Base-by-base conservation (phyloP, 129 eudicot genomes). In the Solidago caesia region DNA sequence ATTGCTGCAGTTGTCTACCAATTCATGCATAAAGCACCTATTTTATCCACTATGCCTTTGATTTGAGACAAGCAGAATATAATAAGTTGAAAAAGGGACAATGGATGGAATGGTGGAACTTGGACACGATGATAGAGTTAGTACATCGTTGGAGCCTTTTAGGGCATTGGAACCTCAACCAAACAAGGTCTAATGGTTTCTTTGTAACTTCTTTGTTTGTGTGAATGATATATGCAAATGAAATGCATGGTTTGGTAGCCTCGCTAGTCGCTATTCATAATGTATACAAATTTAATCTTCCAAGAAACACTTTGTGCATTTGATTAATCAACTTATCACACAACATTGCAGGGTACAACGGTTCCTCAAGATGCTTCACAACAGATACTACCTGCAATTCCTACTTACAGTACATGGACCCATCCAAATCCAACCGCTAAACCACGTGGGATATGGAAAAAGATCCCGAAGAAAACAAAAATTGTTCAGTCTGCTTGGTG, bases 401-500 rank as follows among this genome's bases (percentile, higher is more conserved):
- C 79, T 25, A 55, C 48, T 13, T 56, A 71, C 2, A 64, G 12
- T 41, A 11, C 53, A 5, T 73, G 82, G 83, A 46, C 75, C 61
- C 64, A 71, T 79, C 77, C 78, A 67, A 79, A 77, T 74, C 82
- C 77, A 57, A 72, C 72, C 15, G 14, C 51, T 60, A 76, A 49
- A 46, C 44, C 82, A 0, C 80, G 59, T 5, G 47, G 61, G 43
- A 64, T 26, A 41, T 65, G 73, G 84, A 84, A 84, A 68, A 86
- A 66, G 65, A 60, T 69, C 68, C 85, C 75, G 12, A 90, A 84
- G 82, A 87, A 82, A 79, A 82, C 76, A 12, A 85, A 85, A 81
- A 62, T 80, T 44, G 84, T 76, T 13, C 93, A 87, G 65, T 84
- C 96, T 58, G 83, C 78, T 6, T 86, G 91, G 86, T 88, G 97